phyloP scores from a whole-genome alignment of 2,329 filamentous ascomycete species.

The Aspergillus fructus region DNA sequence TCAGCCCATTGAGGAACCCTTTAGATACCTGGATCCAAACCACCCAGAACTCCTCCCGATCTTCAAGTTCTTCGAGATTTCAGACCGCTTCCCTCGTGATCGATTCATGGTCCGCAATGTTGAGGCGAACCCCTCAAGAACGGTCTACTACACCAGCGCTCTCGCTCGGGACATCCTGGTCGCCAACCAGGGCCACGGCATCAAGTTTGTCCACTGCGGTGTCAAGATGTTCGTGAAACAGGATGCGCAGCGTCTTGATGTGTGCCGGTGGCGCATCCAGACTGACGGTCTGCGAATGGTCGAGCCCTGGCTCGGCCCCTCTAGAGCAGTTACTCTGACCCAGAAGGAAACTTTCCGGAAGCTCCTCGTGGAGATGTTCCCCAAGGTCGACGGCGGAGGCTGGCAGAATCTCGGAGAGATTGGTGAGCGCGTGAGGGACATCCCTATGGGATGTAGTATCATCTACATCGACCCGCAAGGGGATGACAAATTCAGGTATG shows the following conservation, averaged over 20 bases:
- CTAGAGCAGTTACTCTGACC: constrained; percentile 71
- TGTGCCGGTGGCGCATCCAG: constrained; percentile 94
- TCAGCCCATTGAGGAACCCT: constrained; percentile 77
- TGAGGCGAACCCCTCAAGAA: constrained; percentile 81
- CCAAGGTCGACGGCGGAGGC: constrained; percentile 73
- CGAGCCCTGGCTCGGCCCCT: constrained; percentile 81
- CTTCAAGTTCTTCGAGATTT: constrained; percentile 80
- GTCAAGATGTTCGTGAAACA: constrained; percentile 99
- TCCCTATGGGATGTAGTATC: constrained; percentile 90
- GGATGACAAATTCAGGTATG: constrained; percentile 57
- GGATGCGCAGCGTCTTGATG: constrained; percentile 79
- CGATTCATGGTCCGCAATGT: constrained; percentile 97
- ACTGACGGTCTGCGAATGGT: constrained; percentile 89
- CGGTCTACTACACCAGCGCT: constrained; percentile 91
- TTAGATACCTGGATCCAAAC: constrained; percentile 78
- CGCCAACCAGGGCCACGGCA: constrained; percentile 83
- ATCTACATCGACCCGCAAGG: constrained; percentile 74
- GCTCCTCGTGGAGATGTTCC: constrained; percentile 95
- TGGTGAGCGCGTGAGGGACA: constrained; percentile 73
- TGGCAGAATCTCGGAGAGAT: constrained; percentile 83
- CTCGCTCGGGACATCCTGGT: constrained; percentile 81
- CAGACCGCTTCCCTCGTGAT: constrained; percentile 78
- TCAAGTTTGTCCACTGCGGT: constrained; percentile 94
- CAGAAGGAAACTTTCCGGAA: constrained; percentile 77
- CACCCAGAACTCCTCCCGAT: constrained; percentile 77